These are phyloP conservation scores for Penicillium sp. DNA, from an alignment of 2,329 filamentous ascomycete species.

Conservation along the genomic window DNA sequence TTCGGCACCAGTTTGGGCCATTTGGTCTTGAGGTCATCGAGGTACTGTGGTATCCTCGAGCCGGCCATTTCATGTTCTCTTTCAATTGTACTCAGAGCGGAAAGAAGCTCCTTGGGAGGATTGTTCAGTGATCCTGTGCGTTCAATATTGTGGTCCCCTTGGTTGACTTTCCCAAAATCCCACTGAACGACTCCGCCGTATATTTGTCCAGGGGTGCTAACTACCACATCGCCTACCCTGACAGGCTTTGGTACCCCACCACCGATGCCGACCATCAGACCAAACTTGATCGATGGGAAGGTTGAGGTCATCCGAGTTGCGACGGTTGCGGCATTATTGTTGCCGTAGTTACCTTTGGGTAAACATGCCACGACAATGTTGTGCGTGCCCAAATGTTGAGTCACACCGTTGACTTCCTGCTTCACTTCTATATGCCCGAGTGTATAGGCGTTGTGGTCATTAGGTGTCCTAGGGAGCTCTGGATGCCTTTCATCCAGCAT, in stretches of 20 bases:
- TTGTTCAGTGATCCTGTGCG: conserved; percentile 6
- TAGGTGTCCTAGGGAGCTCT: too few relatives aligned
- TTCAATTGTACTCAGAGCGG: background rate
- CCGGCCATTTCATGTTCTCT: conserved; percentile 5
- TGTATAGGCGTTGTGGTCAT: too few relatives aligned
- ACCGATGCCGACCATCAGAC: conserved; percentile 24
- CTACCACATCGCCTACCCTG: conserved; percentile 24
- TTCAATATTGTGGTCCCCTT: background rate
- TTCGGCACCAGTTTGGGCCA: conserved; percentile 4
- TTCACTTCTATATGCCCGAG: too few relatives aligned
- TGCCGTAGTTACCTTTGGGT: conserved; percentile 3
- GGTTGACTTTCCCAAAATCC: conserved; percentile 13
- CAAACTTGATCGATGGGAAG: conserved; percentile 22
- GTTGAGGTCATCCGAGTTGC: conserved; percentile 17
- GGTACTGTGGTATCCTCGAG: conserved; percentile 9
- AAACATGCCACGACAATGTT: background rate
- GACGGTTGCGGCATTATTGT: conserved; percentile 13
- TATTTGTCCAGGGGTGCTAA: conserved; percentile 3
- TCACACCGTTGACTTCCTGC: too few relatives aligned
- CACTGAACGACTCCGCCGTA: conserved; percentile 17
- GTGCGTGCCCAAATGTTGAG: background rate
- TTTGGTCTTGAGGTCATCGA: conserved; percentile 5
- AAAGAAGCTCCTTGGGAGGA: background rate
- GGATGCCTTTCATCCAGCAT: too few relatives aligned
- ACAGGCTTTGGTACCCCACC: conserved; percentile 19